Conservation (phyloP, 2,329 filamentous ascomycete genomes). For the Incumbomyces lentus region DNA sequence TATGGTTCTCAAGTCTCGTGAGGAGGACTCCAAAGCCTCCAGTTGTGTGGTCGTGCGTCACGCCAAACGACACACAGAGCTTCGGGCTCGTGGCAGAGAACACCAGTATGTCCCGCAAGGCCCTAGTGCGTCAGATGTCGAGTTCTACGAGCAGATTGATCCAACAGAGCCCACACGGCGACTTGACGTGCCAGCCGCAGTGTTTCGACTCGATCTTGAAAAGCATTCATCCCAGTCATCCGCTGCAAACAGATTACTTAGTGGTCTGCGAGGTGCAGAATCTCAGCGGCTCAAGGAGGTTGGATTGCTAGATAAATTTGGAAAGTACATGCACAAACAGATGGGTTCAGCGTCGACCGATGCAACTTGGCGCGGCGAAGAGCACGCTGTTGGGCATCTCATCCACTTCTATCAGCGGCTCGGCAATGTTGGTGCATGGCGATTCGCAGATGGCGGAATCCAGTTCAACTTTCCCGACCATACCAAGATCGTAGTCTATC, state of each 20-base stretch:
- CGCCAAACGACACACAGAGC: slow-evolving; percentile 37
- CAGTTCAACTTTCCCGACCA: slow-evolving; percentile 46
- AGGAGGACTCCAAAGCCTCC: slow-evolving; percentile 32
- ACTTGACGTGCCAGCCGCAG: slow-evolving; percentile 29
- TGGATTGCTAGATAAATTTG: slow-evolving; percentile 40
- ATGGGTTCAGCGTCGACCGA: slow-evolving; percentile 31
- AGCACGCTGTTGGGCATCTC: slow-evolving; percentile 26
- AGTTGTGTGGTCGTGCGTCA: slow-evolving; percentile 37
- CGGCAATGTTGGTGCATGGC: slow-evolving; percentile 44
- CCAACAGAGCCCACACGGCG: slow-evolving; percentile 31
- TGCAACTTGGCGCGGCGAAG: slow-evolving; percentile 13
- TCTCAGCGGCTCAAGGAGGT: slow-evolving; percentile 39
- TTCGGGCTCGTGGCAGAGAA: slow-evolving; percentile 32
- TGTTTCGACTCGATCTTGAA: slow-evolving; percentile 25
- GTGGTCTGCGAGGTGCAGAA: slow-evolving; percentile 27
- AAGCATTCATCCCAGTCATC: slow-evolving; percentile 12
- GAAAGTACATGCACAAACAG: slow-evolving; percentile 42
- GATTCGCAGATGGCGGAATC: slow-evolving; percentile 39
- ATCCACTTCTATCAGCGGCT: slow-evolving; percentile 42
- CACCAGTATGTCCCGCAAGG: slow-evolving; percentile 35
- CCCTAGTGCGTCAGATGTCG: slow-evolving; percentile 26
- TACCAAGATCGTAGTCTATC: slow-evolving; percentile 40
- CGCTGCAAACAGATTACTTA: slow-evolving; percentile 18
- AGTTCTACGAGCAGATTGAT: slow-evolving; percentile 39
- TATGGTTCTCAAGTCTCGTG: slow-evolving; percentile 36